Evolutionary conservation across 768 basidiomycete species (phyloP), one percentile per base, ranked within the genome.

Genomic region (Inosperma sp.): DNA sequence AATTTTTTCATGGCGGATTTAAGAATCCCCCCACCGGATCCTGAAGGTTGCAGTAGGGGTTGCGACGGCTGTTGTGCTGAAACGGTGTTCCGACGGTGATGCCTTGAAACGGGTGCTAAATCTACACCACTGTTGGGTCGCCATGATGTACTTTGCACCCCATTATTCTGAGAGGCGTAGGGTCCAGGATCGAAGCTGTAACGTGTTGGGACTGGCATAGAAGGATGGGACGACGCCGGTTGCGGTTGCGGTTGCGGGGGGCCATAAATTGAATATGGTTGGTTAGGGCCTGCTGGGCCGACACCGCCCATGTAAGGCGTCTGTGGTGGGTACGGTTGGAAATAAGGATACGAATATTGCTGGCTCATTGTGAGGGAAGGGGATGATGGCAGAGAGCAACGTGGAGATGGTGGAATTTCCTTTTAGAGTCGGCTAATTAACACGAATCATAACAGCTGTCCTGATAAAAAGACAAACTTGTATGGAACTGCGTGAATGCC

Each of bases 1-100:
- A 64, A 61, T 13, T 76, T 81, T 63, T 80, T 85, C 62, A 85
- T 64, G 0, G 81, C 82, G 27, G 84, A 77, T 65, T 75, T 84
- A 33, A 81, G 68, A 10, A 66, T 75, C 2, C 64, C 59, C 29
- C 60, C 35, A 10, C 55, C 34, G 10, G 48, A 22, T 22, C 52
- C 42, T n/a, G 49, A 52, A 31, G 57, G 33, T 25, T 51, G 49
- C 53, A 63, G 29, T 44, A 16, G 49, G 29, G 27, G 12, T 23
- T 3, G 22, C 21, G 4, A 23, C 14, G 39, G 34, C 14, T n/a
- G 40, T 43, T 50, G 49, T 7, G 27, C 41, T 34, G 40, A 44
- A 43, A 37, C 41, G 6, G 50, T 51, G n/a, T 45, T 45, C 25
- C 72, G 74, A 54, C 73, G 73, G 45, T 67, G 69, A n/a, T 67